Evolutionary conservation across 495 filamentous ascomycete species (phyloP).

Genomic region (Penicillium pulvis): DNA sequence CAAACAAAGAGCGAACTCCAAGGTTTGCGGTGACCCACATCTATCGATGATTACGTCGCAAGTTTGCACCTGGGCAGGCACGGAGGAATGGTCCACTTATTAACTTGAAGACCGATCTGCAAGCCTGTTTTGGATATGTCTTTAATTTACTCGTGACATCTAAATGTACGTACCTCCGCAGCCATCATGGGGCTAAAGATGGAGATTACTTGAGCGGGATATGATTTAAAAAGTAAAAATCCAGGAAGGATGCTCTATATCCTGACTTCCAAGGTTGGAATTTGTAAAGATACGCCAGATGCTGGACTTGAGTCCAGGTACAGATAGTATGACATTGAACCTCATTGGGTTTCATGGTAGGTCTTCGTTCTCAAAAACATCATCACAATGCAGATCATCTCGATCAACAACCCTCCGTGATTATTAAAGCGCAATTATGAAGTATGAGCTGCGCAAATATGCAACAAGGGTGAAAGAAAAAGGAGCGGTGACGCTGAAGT

Average conservation of each 20-base stretch:
- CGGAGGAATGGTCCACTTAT: too few relatives aligned
- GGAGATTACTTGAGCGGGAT: background rate
- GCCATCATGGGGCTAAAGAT: too few relatives aligned
- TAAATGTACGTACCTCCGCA: background rate
- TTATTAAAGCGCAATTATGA: slow-evolving; percentile 34
- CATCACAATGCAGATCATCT: slow-evolving; percentile 21
- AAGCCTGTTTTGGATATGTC: too few relatives aligned
- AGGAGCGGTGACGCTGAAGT: slow-evolving; percentile 6
- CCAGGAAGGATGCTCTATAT: background rate
- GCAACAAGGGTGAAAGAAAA: slow-evolving; percentile 27
- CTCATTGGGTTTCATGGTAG: slow-evolving; percentile 25
- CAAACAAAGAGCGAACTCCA: too few relatives aligned
- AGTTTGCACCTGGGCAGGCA: too few relatives aligned
- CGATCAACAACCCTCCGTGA: slow-evolving; percentile 13
- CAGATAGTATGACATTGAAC: slow-evolving; percentile 51
- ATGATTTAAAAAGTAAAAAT: background rate
- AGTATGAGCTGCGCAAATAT: slow-evolving; percentile 33
- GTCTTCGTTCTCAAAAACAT: slow-evolving; percentile 23
- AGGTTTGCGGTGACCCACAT: too few relatives aligned
- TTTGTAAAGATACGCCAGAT: background rate
- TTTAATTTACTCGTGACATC: too few relatives aligned
- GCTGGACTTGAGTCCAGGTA: slow-evolving; percentile 46
- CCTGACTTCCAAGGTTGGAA: background rate
- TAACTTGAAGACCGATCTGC: too few relatives aligned
- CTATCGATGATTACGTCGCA: too few relatives aligned